Base-by-base conservation (phyloP, 78 protist species). In the Polysphondylium violaceum region DNA sequence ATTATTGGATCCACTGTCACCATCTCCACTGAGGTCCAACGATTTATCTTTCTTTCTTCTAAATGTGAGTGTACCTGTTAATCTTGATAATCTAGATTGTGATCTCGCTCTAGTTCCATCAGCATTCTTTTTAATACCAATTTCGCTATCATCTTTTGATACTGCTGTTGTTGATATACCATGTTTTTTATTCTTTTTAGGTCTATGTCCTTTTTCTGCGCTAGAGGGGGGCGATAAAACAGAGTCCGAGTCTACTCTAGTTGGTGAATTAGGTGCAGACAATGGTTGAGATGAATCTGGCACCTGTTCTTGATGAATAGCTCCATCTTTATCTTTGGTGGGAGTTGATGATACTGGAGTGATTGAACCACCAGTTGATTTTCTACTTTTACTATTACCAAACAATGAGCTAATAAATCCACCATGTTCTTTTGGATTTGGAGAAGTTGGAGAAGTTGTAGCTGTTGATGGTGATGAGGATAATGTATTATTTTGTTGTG, bases 41-140 rank as follows among this genome's bases (percentile, higher is more conserved):
- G 68, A 9, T 36, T 56, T 50, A 19, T 50, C 53, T 36, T 51
- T 78, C 51, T 69, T 78, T 59, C 47, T 74, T 59, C 85, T 74
- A 23, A 78, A 64, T 14, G 88, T 78, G 23, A 68, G 36, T 25
- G 43, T 44, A 50, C 88, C 88, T 23, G 88, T 59, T 21, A 78
- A 41, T 78, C n/a, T 78, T 36, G 72, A 43, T 23, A 78, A 38
- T 40, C 88, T 47, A 19, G 88, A 61, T 35, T 68, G 72, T 61
- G 88, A 43, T 78, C 72, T 61, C 16, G 74, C 60, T 78, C 88
- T 61, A 16, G 19, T 5, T 19, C 61, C 77, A 11, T 25, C 47
- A 67, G 3, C 3, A 40, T 31, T 40, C 1, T 55, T 36, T 16
- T 74, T 74, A 19, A 14, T 19, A 40, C 41, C 74, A 21, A 69